Conservation (phyloP, 2,329 filamentous ascomycete species). For the Parastagonospora nodorum region DNA sequence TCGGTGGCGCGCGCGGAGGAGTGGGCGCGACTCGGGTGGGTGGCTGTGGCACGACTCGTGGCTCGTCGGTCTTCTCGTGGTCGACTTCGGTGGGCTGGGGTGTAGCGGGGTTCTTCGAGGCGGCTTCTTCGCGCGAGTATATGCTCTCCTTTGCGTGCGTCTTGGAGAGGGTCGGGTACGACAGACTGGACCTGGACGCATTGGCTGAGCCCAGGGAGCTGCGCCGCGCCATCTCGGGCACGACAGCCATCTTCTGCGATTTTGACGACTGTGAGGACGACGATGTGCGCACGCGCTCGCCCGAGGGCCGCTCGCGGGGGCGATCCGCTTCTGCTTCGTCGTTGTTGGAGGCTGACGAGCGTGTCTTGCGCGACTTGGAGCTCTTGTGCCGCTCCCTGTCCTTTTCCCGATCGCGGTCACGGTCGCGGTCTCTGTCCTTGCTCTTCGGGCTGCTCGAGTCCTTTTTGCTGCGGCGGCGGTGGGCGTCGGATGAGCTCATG, state of each 20-base stretch:
- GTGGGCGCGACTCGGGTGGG: conserved; percentile 19
- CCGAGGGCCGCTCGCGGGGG: conserved; percentile 26
- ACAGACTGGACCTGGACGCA: conserved; percentile 53
- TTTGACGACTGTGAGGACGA: conserved; percentile 32
- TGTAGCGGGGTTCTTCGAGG: conserved; percentile 38
- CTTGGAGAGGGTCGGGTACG: conserved; percentile 86
- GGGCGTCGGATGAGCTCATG: conserved; percentile 40
- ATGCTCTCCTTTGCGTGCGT: conserved; percentile 89
- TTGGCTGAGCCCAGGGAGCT: conserved; percentile 40
- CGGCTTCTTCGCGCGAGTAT: conserved; percentile 56
- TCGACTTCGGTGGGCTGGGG: conserved; percentile 52
- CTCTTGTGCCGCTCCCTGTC: conserved; percentile 34
- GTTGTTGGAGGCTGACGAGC: conserved; percentile 35
- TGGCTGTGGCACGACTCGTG: conserved; percentile 10
- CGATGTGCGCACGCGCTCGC: conserved; percentile 33
- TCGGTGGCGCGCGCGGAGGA: conserved; percentile 49
- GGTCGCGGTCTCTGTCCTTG: conserved; percentile 35
- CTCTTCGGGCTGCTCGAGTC: conserved; percentile 26
- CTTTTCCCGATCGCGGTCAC: conserved; percentile 21
- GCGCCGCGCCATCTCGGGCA: conserved; percentile 56
- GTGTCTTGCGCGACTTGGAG: conserved; percentile 34
- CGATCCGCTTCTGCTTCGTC: conserved; percentile 27
- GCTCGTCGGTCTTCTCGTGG: conserved; percentile 28
- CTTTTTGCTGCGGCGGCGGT: conserved; percentile 47
- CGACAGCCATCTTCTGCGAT: conserved; percentile 46